Evolutionary conservation across 768 basidiomycete genomes (phyloP).

Genomic region (Clavulina sp.): DNA sequence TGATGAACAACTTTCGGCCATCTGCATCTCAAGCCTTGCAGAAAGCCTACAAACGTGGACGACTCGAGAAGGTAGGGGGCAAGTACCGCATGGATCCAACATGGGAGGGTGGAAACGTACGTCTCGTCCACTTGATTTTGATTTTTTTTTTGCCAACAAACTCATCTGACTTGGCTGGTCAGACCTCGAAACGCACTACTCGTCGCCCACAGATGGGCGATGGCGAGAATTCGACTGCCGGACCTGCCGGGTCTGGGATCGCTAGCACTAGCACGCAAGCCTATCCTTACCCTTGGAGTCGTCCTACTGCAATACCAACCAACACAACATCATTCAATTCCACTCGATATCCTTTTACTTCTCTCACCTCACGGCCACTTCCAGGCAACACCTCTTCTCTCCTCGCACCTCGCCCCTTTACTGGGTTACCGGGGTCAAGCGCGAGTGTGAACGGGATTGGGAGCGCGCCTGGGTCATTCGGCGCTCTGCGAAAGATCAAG

Average conservation of each 20-base stretch:
- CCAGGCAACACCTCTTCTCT: neutral
- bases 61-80: constrained; percentile 57
- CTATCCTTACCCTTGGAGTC: too few species aligned
- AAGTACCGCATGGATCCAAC: constrained; percentile 57
- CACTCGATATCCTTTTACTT: too few species aligned
- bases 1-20: constrained; percentile 78
- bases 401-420: too few species aligned
- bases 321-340: too few species aligned
- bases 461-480: too few species aligned
- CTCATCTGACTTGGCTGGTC: neutral
- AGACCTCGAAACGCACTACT: constrained; percentile 66
- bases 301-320: too few species aligned
- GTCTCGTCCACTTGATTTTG: too few species aligned
- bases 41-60: constrained; percentile 67
- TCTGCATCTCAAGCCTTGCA: constrained; percentile 80
- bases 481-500: too few species aligned
- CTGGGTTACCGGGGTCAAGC: too few species aligned
- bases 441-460: too few species aligned
- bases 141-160: neutral
- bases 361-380: neutral
- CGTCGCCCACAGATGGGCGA: constrained; percentile 43
- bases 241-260: too few species aligned
- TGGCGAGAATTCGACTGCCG: neutral
- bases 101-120: constrained; percentile 65
- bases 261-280: too few species aligned